These are phyloP conservation scores for Athelia sp. DNA, from an alignment of 1,284 basidiomycete genomes.

Conservation along the genomic window DNA sequence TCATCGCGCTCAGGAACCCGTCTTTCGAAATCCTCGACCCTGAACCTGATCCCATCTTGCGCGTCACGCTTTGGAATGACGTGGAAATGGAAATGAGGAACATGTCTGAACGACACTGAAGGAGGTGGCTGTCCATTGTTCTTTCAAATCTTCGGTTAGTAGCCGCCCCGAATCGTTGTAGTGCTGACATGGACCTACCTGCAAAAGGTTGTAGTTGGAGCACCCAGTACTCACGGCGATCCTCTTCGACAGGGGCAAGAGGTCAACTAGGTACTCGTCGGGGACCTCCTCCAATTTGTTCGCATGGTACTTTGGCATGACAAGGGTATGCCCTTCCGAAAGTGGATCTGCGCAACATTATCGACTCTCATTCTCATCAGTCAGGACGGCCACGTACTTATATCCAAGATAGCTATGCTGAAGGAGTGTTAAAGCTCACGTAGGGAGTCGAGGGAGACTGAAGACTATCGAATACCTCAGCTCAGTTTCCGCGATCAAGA, in stretches of 20 bases:
- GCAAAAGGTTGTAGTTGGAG: slow-evolving; percentile 58
- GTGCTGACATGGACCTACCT: slow-evolving; percentile 24
- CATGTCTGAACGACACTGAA: slow-evolving; percentile 36
- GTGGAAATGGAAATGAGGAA: slow-evolving; percentile 37
- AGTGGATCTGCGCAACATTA: slow-evolving; percentile 14
- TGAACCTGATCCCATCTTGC: slow-evolving; percentile 28
- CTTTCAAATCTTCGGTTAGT: slow-evolving; percentile 11
- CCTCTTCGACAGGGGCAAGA: slow-evolving; percentile 56
- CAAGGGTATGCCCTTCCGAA: slow-evolving; percentile 36
- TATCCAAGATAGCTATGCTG: slow-evolving; percentile 6
- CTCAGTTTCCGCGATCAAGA: not conserved
- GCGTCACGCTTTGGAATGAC: slow-evolving; percentile 34
- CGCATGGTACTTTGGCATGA: slow-evolving; percentile 48
- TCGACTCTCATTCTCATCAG: not conserved
- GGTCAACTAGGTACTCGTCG: slow-evolving; percentile 47
- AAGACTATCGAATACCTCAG: not conserved
- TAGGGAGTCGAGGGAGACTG: not conserved
- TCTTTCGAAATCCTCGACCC: not conserved
- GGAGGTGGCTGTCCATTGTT: slow-evolving; percentile 38
- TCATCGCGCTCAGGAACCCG: not conserved
- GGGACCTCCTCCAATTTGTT: slow-evolving; percentile 48
- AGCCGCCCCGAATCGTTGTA: not conserved
- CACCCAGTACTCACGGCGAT: slow-evolving; percentile 51
- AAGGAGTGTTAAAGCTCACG: not conserved
- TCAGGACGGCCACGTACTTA: not conserved